phyloP scores from a whole-genome alignment of 2,329 filamentous ascomycete genomes.

The Stemphylium vesicarium region DNA sequence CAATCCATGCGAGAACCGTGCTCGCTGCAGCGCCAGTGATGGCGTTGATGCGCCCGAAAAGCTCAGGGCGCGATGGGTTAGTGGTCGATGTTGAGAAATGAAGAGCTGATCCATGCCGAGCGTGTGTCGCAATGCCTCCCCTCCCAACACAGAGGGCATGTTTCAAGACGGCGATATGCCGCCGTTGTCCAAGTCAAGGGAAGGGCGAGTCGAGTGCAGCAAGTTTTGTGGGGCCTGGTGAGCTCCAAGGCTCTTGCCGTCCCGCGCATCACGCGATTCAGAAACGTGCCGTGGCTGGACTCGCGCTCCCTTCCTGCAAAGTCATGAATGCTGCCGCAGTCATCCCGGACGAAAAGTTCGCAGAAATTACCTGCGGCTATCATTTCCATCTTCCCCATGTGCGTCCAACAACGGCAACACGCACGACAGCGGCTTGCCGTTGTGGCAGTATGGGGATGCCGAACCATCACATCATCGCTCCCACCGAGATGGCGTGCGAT shows the following conservation, averaged over 20 bases:
- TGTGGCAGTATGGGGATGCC: conserved; percentile 4
- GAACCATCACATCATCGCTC: neutral
- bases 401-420: neutral
- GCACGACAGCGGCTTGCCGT: neutral
- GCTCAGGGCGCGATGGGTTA: too few relatives aligned
- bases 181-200: conserved; percentile 2
- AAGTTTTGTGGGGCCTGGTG: conserved; percentile 3
- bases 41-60: too few relatives aligned
- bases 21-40: too few relatives aligned
- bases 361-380: neutral
- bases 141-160: too few relatives aligned
- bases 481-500: conserved; percentile 5
- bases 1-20: conserved; percentile 19
- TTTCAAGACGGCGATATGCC: neutral
- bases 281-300: conserved; percentile 9
- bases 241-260: conserved; percentile 13
- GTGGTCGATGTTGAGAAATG: too few relatives aligned
- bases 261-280: conserved; percentile 16
- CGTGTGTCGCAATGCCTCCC: too few relatives aligned
- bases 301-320: neutral
- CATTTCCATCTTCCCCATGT: neutral
- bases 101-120: too few relatives aligned
- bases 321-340: conserved; percentile 3
- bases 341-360: neutral
- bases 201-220: conserved; percentile 11